Base-by-base conservation (phyloP, 306 rosid species). In the Cucurbita pepo region DNA sequence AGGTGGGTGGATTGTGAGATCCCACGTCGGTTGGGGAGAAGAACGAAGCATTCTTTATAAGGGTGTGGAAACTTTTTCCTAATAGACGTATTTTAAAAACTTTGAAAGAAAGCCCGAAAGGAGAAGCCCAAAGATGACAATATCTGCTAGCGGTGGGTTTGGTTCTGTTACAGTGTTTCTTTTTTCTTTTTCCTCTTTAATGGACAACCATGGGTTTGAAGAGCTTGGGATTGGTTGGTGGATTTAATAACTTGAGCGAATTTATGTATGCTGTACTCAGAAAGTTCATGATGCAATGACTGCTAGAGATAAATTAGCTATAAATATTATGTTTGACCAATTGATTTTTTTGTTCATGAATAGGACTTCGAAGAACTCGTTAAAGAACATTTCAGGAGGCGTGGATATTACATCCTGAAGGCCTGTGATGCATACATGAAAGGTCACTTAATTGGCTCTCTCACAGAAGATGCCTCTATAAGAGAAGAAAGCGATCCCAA, bases 401-500 rank as follows among this genome's bases (percentile, higher is more conserved):
- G 93, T 16, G 97, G 99, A 78, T 85, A 83, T 75, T 86, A 82
- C 88, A 91, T 95, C 78, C 92, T 95, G 5, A 95, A 89, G 91
- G 99, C 99, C 56, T 89, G 99, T 53, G 90, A 95, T 86, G 88
- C 89, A 74, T 89, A 91, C 76, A 91, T 89, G 99, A 88, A 91
- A 77, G 97, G 99, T 66, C 82, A 78, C 74, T 82, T 89, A 79
- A 91, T 95, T 78, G 99, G 96, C 71, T 81, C 97, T 0, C 86
- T 95, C 72, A 79, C 85, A 8, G 81, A 82, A 77, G 93, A 89
- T 73, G 97, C 97, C 48, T 80, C 88, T 2, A 69, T 76, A 51
- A 85, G 91, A 64, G 85, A 81, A 72, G 83, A 72, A 77, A 85
- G 91, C 63, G 72, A 82, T 21, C 82, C 81, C 52, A 82, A 91